Base-by-base conservation (phyloP, 2,329 filamentous ascomycete genomes). In the Trichoderma sp. region DNA sequence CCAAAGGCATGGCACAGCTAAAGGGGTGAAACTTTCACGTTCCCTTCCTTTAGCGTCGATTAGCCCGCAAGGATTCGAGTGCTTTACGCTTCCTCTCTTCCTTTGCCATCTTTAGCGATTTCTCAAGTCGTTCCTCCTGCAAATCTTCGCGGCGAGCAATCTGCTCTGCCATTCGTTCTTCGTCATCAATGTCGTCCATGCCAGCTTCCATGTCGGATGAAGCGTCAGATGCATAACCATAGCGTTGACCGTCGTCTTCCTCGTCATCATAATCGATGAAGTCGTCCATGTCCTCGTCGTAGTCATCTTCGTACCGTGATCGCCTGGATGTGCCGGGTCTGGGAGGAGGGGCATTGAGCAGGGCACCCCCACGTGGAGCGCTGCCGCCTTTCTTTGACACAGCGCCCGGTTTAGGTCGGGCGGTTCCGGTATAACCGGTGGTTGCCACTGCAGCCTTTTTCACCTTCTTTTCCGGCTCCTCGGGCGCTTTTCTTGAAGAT, bases 171-270 rank as follows among this genome's bases (percentile, higher is more conserved):
- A 83, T 78, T 61, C 85, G 83, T 79, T 95, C 93, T 79, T 95
- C 93, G 43, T 86, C 83, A 73, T 94, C 91, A 67, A 95, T 88
- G 75, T 94, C 92, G 73, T 90, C 91, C 47, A 91, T 79, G 39
- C 91, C 92, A 2, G 91, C 93, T 79, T 94, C 92, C 91, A 94
- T 94, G 76, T 93, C 92, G 6, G 91, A 93, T 6, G 90, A 92
- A 6, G 79, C 89, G 70, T 92, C 91, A 0, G 89, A 90, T 3
- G 84, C 86, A 74, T 92, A 91, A 62, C 84, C 85, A 73, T 87
- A 86, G 6, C 82, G 81, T 36, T 81, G 83, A 8, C 82, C 81
- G 0, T 86, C 84, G 6, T 81, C 83, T 14, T 88, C 87, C 0
- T 89, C 88, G 14, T 89, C 87, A 57, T 89, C 87, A 72, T 89